Evolutionary conservation across 2,329 filamentous ascomycete species (phyloP).

Genomic region (Clonostachys rhizophaga): DNA sequence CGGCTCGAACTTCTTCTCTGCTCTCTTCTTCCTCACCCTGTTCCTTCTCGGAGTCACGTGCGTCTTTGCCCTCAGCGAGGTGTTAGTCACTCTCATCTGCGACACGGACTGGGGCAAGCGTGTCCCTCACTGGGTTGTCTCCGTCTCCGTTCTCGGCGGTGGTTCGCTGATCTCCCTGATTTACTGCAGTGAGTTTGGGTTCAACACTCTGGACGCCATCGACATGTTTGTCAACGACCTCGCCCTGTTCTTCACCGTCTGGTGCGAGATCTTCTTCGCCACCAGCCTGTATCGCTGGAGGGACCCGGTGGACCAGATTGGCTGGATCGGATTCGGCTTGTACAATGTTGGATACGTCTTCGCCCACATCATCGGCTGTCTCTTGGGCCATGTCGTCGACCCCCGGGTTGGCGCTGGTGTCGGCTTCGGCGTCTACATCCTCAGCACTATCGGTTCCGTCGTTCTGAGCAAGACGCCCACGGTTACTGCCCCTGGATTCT

Average conservation of each 20-base stretch:
- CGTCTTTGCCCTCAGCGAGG: slow-evolving; percentile 47
- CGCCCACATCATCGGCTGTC: slow-evolving; percentile 37
- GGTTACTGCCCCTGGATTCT: slow-evolving; percentile 29
- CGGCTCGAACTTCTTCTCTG: slow-evolving; percentile 47
- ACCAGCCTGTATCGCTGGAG: slow-evolving; percentile 45
- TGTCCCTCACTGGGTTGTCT: slow-evolving; percentile 30
- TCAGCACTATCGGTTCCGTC: slow-evolving; percentile 22
- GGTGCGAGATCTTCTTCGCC: slow-evolving; percentile 41
- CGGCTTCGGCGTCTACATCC: slow-evolving; percentile 39
- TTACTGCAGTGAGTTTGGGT: slow-evolving; percentile 51
- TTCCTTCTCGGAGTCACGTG: slow-evolving; percentile 49
- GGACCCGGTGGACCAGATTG: slow-evolving; percentile 34
- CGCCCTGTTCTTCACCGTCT: slow-evolving; percentile 44
- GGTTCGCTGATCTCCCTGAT: slow-evolving; percentile 43
- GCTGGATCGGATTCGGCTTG: slow-evolving; percentile 17
- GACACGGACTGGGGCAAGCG: slow-evolving; percentile 32
- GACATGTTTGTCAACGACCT: slow-evolving; percentile 49
- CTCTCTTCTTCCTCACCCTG: slow-evolving; percentile 48
- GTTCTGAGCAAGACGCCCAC: slow-evolving; percentile 28
- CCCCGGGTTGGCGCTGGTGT: slow-evolving; percentile 32
- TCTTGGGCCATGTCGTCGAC: slow-evolving; percentile 32
- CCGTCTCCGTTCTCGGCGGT: slow-evolving; percentile 35
- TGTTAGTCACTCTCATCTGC: slow-evolving; percentile 41
- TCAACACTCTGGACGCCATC: slow-evolving; percentile 43
- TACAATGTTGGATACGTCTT: slow-evolving; percentile 42